Evolutionary conservation across 768 basidiomycete species (phyloP), one percentile per base, ranked within the genome.

Genomic region (Kondoa subrosea): DNA sequence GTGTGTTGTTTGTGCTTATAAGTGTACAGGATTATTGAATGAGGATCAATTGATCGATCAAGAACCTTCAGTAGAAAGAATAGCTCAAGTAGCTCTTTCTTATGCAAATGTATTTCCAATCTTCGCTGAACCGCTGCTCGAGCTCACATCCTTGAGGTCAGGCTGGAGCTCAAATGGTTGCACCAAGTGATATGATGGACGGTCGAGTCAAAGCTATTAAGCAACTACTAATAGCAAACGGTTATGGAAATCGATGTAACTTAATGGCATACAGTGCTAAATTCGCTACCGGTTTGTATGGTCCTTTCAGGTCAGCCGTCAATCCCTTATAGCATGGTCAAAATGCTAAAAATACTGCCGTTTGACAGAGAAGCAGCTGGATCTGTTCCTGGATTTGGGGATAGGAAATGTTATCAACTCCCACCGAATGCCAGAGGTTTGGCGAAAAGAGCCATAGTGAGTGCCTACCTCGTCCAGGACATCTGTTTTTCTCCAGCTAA

Each of bases 131-230:
- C n/a, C n/a, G n/a, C n/a, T n/a, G n/a, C n/a, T n/a, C n/a, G n/a
- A n/a, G n/a, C n/a, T n/a, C n/a, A n/a, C n/a, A n/a, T n/a, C n/a
- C n/a, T n/a, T n/a, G n/a, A 31, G 4, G n/a, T n/a, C 69, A 70
- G 62, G 95, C 95, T 0, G 95, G 95, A n/a, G 95, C 91, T 0
- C 90, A 97, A 77, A 91, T 91, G 74, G 92, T 99, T 67, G 95
- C 95, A 1, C 95, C 95, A 4, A 95, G 91, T 74, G 95, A 97
- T 77, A 99, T 99, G 95, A 97, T 97, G 91, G 95, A 99, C 76
- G 95, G 93, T 40, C 50, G 69, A 25, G 68, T 99, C 71, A 84
- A 83, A 70, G 84, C 85, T 16, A 97, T 99, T 78, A 99, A 99
- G 77, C 81, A 83, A 40, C 82, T 81, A 1, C 80, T 99, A 66